A percentile compares a stretch with the other conserved stretches of the same genome.
These are phyloP conservation scores for Populus hybrid DNA, from an alignment of 441 rosid species.

Conservation along the genomic window DNA sequence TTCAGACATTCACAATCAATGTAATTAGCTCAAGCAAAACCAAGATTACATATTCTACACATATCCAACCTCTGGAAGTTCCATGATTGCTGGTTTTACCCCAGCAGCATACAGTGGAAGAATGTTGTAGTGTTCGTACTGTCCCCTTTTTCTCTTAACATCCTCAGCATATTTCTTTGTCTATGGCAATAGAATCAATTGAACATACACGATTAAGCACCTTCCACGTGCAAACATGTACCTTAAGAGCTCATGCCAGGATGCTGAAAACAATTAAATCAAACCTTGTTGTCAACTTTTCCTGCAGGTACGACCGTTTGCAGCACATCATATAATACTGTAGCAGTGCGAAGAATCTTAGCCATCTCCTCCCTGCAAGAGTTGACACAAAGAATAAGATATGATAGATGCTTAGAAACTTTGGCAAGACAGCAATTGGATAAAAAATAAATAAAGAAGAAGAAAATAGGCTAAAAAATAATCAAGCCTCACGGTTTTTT, in stretches of 20 bases:
- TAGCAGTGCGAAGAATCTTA: constrained; percentile 73
- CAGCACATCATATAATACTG: constrained; percentile 81
- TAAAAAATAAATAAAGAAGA: neutral
- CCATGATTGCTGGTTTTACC: constrained; percentile 71
- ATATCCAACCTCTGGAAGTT: constrained; percentile 80
- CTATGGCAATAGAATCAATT: constrained; percentile 37
- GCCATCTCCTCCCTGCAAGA: constrained; percentile 92
- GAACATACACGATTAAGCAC: neutral
- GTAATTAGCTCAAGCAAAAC: constrained; percentile 13
- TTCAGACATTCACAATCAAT: neutral
- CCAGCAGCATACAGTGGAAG: constrained; percentile 77
- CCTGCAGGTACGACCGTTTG: constrained; percentile 48
- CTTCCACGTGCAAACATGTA: constrained; percentile 16
- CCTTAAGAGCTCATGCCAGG: constrained; percentile 3
- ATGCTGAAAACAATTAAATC: constrained; percentile 17
- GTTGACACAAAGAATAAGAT: constrained; percentile 16
- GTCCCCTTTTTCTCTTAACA: constrained; percentile 67
- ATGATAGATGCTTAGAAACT: constrained; percentile 18
- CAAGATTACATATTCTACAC: constrained; percentile 8
- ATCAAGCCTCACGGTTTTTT: constrained; percentile 69
- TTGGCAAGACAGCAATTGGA: constrained; percentile 2
- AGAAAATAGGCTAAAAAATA: constrained; percentile 3
- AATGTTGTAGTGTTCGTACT: constrained; percentile 70
- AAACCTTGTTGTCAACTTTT: constrained; percentile 69
- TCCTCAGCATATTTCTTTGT: constrained; percentile 60